Conservation (phyloP, 176 grass and related monocot genomes). For the Triticum turgidum region DNA sequence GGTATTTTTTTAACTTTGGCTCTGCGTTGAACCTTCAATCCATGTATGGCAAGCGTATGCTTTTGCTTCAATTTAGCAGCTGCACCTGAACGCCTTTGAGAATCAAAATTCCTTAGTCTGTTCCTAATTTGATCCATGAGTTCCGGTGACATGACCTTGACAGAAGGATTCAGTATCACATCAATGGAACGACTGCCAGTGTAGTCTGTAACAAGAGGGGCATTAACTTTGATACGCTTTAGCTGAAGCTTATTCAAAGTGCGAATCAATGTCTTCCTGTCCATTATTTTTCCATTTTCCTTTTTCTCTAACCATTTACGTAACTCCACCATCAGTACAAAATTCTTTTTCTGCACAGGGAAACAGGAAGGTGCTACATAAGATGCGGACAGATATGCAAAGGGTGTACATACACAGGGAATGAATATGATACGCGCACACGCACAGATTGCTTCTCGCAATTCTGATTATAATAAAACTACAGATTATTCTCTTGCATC, state of each 20-base stretch:
- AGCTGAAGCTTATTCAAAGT: constrained; percentile 88
- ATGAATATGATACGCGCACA: background rate
- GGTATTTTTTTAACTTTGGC: constrained; percentile 50
- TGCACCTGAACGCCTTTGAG: constrained; percentile 44
- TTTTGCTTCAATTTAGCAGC: constrained; percentile 62
- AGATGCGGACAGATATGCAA: background rate
- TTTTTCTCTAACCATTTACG: constrained; percentile 85
- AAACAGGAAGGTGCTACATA: background rate
- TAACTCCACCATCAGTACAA: constrained; percentile 71
- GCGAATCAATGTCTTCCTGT: constrained; percentile 73
- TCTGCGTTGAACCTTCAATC: constrained; percentile 37
- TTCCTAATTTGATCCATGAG: constrained; percentile 70
- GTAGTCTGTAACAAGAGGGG: constrained; percentile 72
- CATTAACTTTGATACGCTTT: constrained; percentile 76
- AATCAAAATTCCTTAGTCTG: constrained; percentile 73
- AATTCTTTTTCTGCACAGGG: constrained; percentile 66
- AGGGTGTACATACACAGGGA: background rate
- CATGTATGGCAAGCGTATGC: constrained; percentile 35
- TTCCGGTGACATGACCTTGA: constrained; percentile 60
- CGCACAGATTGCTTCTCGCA: background rate
- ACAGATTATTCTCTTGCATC: background rate
- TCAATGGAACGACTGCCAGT: constrained; percentile 64
- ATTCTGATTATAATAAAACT: background rate
- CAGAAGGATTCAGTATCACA: constrained; percentile 73
- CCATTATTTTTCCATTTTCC: constrained; percentile 67